phyloP scores from a whole-genome alignment of 176 grass and related monocot genomes.

The Tuctoria greenei region DNA sequence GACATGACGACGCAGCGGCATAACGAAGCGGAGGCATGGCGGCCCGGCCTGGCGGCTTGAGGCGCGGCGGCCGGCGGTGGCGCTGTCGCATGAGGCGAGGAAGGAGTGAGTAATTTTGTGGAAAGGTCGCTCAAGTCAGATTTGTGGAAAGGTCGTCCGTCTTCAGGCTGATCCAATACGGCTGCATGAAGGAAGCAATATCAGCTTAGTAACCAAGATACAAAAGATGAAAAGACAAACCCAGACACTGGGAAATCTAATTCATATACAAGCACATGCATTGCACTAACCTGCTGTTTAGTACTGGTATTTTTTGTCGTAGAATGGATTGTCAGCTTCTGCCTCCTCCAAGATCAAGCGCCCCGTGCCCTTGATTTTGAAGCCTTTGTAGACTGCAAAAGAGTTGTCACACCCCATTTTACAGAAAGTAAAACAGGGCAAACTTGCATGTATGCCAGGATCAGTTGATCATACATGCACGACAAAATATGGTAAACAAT shows the following conservation, averaged over 20 bases:
- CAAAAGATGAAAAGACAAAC: not conserved
- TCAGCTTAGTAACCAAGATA: not conserved
- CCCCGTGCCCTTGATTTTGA: slow-evolving; percentile 49
- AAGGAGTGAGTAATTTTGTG: too few relatives aligned
- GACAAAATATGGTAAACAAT: too few relatives aligned
- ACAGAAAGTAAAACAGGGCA: too few relatives aligned
- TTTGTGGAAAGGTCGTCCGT: slow-evolving; percentile 5
- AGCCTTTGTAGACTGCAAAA: slow-evolving; percentile 63
- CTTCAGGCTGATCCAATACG: not conserved
- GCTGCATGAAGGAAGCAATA: slow-evolving; percentile 1
- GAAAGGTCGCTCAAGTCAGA: slow-evolving; percentile 18
- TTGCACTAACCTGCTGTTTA: slow-evolving; percentile 35
- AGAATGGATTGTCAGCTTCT: slow-evolving; percentile 73
- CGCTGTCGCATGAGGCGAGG: too few relatives aligned
- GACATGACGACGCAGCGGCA: too few relatives aligned
- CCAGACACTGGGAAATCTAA: not conserved
- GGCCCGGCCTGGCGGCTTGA: too few relatives aligned
- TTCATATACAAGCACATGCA: not conserved
- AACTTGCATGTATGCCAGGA: too few relatives aligned
- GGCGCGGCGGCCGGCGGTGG: too few relatives aligned
- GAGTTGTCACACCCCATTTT: too few relatives aligned
- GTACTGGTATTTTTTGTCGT: slow-evolving; percentile 53
- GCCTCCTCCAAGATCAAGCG: slow-evolving; percentile 70
- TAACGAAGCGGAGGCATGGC: too few relatives aligned
- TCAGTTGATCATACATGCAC: too few relatives aligned